Percentiles rank a stretch among this genome's conserved stretches.
Evolutionary conservation across 2,329 filamentous ascomycete genomes (phyloP).

Genomic region (Nothophoma quercina): DNA sequence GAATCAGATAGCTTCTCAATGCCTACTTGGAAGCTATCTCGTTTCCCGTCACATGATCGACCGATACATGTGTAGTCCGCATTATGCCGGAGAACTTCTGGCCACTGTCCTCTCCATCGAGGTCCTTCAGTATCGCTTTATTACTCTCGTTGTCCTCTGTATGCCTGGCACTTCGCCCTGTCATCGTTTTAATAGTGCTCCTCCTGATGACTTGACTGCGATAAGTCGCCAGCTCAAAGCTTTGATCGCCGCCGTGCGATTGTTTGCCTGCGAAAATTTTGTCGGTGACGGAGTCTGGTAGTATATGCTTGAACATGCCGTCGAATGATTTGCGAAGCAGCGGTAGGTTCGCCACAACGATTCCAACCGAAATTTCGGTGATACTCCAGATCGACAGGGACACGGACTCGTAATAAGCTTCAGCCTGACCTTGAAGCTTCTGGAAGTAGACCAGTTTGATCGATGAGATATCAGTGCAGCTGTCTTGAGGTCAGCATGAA

Average conservation of each 20-base stretch:
- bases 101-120: not conserved
- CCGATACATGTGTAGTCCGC: not conserved
- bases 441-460: not conserved
- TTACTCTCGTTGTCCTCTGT: not conserved
- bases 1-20: no score
- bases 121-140: not conserved
- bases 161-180: not conserved
- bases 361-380: conserved; percentile 24
- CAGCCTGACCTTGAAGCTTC: not conserved
- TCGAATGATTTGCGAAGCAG: conserved; percentile 17
- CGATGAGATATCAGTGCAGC: not conserved
- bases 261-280: not conserved
- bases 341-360: conserved; percentile 24
- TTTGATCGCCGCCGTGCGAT: not conserved
- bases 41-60: not conserved
- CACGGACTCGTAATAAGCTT: not conserved
- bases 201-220: not conserved
- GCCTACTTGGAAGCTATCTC: not conserved
- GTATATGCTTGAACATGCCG: not conserved
- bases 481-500: not conserved
- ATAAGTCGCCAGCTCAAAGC: conserved; percentile 2
- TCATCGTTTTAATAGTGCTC: not conserved
- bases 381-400: conserved; percentile 1
- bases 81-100: not conserved
- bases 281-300: not conserved